A percentile compares a stretch with the other conserved stretches of the same genome.
Evolutionary conservation across 331 rosid genomes (phyloP).

Genomic region (Spiraea crenata): DNA sequence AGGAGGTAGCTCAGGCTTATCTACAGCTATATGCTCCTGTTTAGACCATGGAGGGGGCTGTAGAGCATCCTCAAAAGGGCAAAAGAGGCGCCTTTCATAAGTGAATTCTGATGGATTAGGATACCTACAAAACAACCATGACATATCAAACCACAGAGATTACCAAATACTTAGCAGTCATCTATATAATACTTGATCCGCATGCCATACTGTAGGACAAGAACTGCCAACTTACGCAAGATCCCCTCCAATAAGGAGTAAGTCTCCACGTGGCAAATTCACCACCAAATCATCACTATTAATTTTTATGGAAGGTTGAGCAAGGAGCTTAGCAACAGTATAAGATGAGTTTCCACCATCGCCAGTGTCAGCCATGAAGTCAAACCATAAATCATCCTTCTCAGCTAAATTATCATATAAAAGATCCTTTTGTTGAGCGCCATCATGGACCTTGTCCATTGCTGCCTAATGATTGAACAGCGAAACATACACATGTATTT

Average conservation of each 20-base stretch:
- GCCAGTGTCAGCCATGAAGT: conserved; percentile 99
- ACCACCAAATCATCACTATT: conserved; percentile 48
- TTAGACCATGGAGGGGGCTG: conserved; percentile 86
- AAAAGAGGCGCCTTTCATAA: conserved; percentile 83
- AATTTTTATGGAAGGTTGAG: conserved; percentile 69
- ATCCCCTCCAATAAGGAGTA: conserved; percentile 96
- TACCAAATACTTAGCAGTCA: not conserved
- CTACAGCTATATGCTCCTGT: conserved; percentile 66
- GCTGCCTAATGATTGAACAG: conserved; percentile 70
- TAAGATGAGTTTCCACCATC: conserved; percentile 99
- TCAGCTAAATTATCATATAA: conserved; percentile 70
- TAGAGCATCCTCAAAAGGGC: conserved; percentile 94
- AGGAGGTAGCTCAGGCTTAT: conserved; percentile 80
- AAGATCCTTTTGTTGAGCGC: conserved; percentile 57
- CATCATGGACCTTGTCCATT: conserved; percentile 71
- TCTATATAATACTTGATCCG: conserved; percentile 7
- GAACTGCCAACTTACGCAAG: conserved; percentile 77
- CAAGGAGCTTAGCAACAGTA: conserved; percentile 84
- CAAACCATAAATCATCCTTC: conserved; percentile 90
- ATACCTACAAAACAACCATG: conserved; percentile 49
- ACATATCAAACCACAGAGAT: not conserved
- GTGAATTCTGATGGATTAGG: conserved; percentile 92
- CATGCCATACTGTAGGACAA: conserved; percentile 13
- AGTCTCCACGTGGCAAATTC: conserved; percentile 72
- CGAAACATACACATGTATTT: not conserved